Evolutionary conservation across 176 grass and related monocot genomes (phyloP), one percentile per base, ranked within the genome.

Genomic region (Saccharum spontaneum): DNA sequence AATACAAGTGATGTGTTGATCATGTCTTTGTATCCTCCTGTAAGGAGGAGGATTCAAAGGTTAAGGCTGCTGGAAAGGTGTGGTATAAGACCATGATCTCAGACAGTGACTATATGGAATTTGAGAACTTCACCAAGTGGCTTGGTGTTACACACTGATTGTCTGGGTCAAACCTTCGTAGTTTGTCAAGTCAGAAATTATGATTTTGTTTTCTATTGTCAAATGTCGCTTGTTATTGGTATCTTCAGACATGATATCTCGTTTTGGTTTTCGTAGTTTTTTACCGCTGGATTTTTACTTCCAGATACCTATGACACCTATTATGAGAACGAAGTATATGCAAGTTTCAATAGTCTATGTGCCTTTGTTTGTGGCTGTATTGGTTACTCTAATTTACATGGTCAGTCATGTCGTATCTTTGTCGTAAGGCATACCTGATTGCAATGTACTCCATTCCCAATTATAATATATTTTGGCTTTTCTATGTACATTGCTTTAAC

Each of bases 81-180:
- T 94, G 90, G 95, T 98, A 94, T 82, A 89, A 93, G 77, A 94
- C 95, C 0, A 98, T 98, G 95, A 75, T 94, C 49, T 98, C 95
- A 0, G 90, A 98, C 76, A 82, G 75, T 5, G 90, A 94, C 54
- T 98, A 94, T 46, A 88, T 90, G 0, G 92, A 95, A 52, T 90
- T 92, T 1, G 95, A 97, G 15, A 87, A 80, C 28, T 98, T 98
- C 85, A 85, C 95, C 16, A 94, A 98, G 90, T 97, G 92, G 95
- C 90, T 94, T 3, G 95, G 92, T 30, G 92, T 85, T 18, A 91
- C 90, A 13, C 89, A 91, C 90, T 93, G 70, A 93, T 88, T 65
- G 33, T 59, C n/a, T 89, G 16, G 44, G 54, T 0, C 36, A 79
- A 69, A 17, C 20, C 33, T 23, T 77, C 10, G 50, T 69, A 64